Evolutionary conservation across 2,329 filamentous ascomycete genomes (phyloP).

Genomic region (Mycosphaerella arachidis): DNA sequence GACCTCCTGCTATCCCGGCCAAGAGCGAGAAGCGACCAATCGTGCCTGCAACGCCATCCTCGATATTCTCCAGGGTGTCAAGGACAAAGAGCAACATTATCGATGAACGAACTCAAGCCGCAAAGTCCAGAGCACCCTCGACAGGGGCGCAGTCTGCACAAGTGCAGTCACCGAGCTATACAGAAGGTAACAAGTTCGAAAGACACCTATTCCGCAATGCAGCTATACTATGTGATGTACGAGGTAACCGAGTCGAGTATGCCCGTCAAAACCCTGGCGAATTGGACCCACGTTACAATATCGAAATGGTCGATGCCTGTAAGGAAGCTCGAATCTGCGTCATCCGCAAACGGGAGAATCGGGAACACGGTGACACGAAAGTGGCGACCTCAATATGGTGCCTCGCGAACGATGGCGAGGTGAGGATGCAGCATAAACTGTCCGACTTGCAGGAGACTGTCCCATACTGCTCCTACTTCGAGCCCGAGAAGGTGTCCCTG

Average conservation of each 20-base stretch:
- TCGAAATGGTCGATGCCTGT: slow-evolving; percentile 39
- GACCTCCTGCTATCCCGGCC: slow-evolving; percentile 17
- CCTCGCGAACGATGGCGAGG: slow-evolving; percentile 39
- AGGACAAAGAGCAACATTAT: slow-evolving; percentile 8
- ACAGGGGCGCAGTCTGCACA: slow-evolving; percentile 3
- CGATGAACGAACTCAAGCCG: slow-evolving; percentile 8
- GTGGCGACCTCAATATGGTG: slow-evolving; percentile 45
- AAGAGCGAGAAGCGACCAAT: slow-evolving; percentile 1
- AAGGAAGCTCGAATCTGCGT: slow-evolving; percentile 40
- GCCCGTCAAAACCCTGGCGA: slow-evolving; percentile 36
- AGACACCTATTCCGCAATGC: slow-evolving; percentile 41
- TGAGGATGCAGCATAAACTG: slow-evolving; percentile 42
- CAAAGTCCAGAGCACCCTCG: slow-evolving; percentile 3
- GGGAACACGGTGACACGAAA: slow-evolving; percentile 33
- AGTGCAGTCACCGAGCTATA: neutral
- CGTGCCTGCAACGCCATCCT: slow-evolving; percentile 16
- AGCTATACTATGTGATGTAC: slow-evolving; percentile 43
- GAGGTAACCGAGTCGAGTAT: slow-evolving; percentile 40
- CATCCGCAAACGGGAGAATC: slow-evolving; percentile 41
- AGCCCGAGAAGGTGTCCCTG: slow-evolving; percentile 41
- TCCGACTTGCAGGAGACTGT: slow-evolving; percentile 40
- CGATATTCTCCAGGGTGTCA: slow-evolving; percentile 10
- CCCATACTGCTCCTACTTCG: slow-evolving; percentile 45
- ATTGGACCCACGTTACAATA: slow-evolving; percentile 33
- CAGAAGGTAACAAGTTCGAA: slow-evolving; percentile 32